Evolutionary conservation across 352 stramenopile species (phyloP), one percentile per base, ranked within the genome.

Genomic region (Pythium graminicola): DNA sequence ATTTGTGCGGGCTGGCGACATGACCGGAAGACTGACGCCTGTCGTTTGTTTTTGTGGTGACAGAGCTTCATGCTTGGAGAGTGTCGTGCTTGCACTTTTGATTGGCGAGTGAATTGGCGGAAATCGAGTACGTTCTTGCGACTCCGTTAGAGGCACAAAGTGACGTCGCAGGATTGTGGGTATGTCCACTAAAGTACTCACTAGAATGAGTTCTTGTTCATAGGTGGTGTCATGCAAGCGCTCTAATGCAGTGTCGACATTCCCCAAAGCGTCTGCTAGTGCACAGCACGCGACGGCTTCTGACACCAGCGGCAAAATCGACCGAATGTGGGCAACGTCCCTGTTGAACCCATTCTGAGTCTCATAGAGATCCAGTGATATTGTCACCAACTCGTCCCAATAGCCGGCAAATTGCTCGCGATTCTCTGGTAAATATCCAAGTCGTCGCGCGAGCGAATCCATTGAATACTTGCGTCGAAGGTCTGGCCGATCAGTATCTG

Each of bases 391-490:
- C 33, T 78, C 54, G 24, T 85, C 64, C 78, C 78, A 89, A 55
- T 86, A 77, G 14, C 75, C 62, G 2, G 81, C 65, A 41, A 70
- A 86, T 13, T 63, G 64, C 56, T 77, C 69, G 11, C 29, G 27
- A 7, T 64, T 69, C 16, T 60, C 69, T 0, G 71, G 66, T 4
- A 83, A 60, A 47, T 88, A 88, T 4, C 74, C 77, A 40, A 88
- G 67, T 61, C 81, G 47, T 55, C 74, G 69, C 14, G 65, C 65
- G 69, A 69, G 76, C 5, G 67, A 58, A 13, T 83, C 73, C 69
- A 89, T 85, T 6, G 75, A 85, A 11, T 81, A 70, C n/a, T 77
- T 71, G 19, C 78, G 71, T 19, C 70, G 64, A 23, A 83, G 41
- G 16, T 86, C 75, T 0, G 73, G 65, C 2, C 70, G 72, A 11